Percentiles rank a stretch among this genome's conserved stretches.
Evolutionary conservation across 2,329 filamentous ascomycete genomes (phyloP).

Genomic region (Metarhizium brunneum): DNA sequence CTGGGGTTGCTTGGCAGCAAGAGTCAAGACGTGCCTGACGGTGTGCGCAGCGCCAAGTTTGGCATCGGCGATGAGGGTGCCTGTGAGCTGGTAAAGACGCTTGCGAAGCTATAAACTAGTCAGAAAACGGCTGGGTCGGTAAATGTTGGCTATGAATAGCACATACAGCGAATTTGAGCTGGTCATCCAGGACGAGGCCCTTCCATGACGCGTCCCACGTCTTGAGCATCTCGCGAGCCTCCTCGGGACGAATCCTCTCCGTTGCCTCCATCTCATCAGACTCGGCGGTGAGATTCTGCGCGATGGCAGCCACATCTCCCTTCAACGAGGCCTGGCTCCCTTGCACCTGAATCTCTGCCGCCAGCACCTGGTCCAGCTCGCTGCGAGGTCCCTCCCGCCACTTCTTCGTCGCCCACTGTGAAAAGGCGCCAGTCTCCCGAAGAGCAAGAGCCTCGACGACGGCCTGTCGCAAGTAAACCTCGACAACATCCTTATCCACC

Average conservation of each 20-base stretch:
- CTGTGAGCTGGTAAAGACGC: conserved; percentile 72
- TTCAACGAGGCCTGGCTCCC: conserved; percentile 31
- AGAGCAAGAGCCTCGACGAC: conserved; percentile 43
- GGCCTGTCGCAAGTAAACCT: conserved; percentile 40
- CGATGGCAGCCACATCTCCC: conserved; percentile 26
- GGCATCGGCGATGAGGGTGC: conserved; percentile 63
- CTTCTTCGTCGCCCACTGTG: conserved; percentile 22
- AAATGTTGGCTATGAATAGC: neutral
- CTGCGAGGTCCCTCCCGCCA: conserved; percentile 22
- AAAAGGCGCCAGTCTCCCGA: conserved; percentile 19
- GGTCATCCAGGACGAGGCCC: conserved; percentile 44
- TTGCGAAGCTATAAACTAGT: conserved; percentile 58
- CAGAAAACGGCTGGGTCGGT: conserved; percentile 4
- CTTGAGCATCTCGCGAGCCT: conserved; percentile 33
- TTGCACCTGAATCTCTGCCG: conserved; percentile 27
- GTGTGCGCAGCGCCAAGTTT: conserved; percentile 48
- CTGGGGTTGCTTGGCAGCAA: conserved; percentile 45
- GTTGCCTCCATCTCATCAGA: conserved; percentile 14
- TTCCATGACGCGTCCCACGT: conserved; percentile 50
- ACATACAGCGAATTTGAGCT: conserved; percentile 67
- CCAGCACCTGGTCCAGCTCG: conserved; percentile 26
- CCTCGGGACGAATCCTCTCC: conserved; percentile 22
- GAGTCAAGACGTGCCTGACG: conserved; percentile 43
- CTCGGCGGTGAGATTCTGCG: conserved; percentile 22
- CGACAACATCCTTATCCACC: conserved; percentile 33